Conservation (phyloP, 2,329 filamentous ascomycete genomes). For the Colletotrichum brevisporum region DNA sequence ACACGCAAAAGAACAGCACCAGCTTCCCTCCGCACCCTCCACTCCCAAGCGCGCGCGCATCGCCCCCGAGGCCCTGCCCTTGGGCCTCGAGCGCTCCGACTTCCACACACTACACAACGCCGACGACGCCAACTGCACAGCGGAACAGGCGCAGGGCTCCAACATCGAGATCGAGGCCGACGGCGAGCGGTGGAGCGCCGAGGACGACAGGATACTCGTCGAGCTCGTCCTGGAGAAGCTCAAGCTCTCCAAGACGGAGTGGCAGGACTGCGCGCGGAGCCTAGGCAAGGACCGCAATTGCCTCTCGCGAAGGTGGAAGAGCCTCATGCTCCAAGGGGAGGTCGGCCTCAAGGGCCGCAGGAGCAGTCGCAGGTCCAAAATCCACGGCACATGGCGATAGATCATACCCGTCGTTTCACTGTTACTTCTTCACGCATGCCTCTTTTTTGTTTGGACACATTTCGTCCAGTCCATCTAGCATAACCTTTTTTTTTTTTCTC, state of each 20-base stretch:
- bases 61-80: slow-evolving; percentile 71
- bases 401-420: background rate
- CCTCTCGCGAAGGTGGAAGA: slow-evolving; percentile 74
- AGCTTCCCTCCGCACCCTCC: slow-evolving; percentile 53
- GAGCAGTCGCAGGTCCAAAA: slow-evolving; percentile 58
- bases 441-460: slow-evolving; percentile 20
- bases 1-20: slow-evolving; percentile 40
- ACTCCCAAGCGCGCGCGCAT: slow-evolving; percentile 74
- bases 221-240: slow-evolving; percentile 78
- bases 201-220: slow-evolving; percentile 76
- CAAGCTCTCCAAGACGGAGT: slow-evolving; percentile 74
- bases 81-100: slow-evolving; percentile 71
- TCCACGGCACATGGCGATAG: slow-evolving; percentile 71
- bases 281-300: slow-evolving; percentile 72
- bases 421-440: background rate
- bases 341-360: slow-evolving; percentile 68
- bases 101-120: slow-evolving; percentile 66
- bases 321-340: slow-evolving; percentile 70
- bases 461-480: background rate
- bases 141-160: slow-evolving; percentile 46
- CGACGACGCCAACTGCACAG: slow-evolving; percentile 46
- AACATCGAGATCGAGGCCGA: slow-evolving; percentile 61
- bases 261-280: slow-evolving; percentile 76
- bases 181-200: slow-evolving; percentile 69
- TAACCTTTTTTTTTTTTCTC: background rate